Conservation (phyloP, 2,329 filamentous ascomycete species). For the Colletotrichum filicis region DNA sequence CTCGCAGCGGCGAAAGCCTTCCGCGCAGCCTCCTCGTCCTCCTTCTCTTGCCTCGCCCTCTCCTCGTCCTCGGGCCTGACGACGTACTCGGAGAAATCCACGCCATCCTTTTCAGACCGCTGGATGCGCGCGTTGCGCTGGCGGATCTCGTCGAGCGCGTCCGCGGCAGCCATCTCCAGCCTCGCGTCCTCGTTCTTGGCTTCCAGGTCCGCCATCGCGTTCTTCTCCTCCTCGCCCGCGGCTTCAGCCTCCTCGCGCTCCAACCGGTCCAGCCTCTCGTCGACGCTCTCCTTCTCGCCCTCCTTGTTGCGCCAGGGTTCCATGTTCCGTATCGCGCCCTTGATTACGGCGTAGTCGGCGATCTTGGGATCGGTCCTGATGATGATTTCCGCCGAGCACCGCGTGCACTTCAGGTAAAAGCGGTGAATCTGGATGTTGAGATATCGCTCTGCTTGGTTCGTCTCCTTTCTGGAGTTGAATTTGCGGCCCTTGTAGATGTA, state of each 20-base stretch:
- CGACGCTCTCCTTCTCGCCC: slow-evolving; percentile 81
- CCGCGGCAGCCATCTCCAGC: slow-evolving; percentile 95
- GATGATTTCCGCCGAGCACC: slow-evolving; percentile 79
- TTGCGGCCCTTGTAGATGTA: slow-evolving; percentile 95
- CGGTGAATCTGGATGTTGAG: slow-evolving; percentile 87
- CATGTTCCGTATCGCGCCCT: slow-evolving; percentile 90
- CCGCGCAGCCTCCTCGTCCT: slow-evolving; percentile 85
- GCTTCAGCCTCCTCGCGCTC: slow-evolving; percentile 78
- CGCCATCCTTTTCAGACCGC: slow-evolving; percentile 75
- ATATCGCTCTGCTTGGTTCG: slow-evolving; percentile 87
- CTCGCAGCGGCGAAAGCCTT: slow-evolving; percentile 78
- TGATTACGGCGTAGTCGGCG: slow-evolving; percentile 86
- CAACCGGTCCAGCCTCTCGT: slow-evolving; percentile 85
- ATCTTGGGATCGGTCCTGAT: slow-evolving; percentile 96
- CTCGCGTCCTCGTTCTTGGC: slow-evolving; percentile 93
- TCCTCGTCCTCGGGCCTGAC: slow-evolving; percentile 68
- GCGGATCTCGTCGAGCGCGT: slow-evolving; percentile 94
- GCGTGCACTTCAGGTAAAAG: slow-evolving; percentile 84
- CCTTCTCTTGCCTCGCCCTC: slow-evolving; percentile 74
- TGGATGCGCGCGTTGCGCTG: slow-evolving; percentile 91
- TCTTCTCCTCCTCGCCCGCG: slow-evolving; percentile 74
- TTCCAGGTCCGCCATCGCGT: slow-evolving; percentile 96
- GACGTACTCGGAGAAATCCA: slow-evolving; percentile 67
- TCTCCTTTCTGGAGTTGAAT: slow-evolving; percentile 96
- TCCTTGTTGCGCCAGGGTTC: slow-evolving; percentile 82